These are phyloP conservation scores for Turnera subulata DNA, from an alignment of 345 rosid genomes.

Conservation along the genomic window DNA sequence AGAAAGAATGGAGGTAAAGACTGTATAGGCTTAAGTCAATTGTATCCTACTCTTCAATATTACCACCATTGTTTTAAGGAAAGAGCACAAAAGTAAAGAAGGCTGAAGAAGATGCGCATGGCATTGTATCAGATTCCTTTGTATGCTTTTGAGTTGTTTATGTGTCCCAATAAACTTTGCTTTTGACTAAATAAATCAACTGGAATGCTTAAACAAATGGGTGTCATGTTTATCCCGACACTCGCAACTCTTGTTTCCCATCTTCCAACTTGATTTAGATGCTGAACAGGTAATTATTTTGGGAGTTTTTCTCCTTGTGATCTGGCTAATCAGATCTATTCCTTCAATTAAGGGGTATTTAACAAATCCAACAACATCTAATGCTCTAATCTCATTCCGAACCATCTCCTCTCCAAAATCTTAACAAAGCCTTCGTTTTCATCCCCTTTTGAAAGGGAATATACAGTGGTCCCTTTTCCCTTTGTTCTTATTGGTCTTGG, in stretches of 20 bases:
- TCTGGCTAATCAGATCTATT: background rate
- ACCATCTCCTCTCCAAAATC: constrained; percentile 5
- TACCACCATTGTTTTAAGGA: too few relatives aligned
- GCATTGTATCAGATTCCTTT: constrained; percentile 33
- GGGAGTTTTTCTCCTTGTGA: too few relatives aligned
- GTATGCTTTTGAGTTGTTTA: constrained; percentile 40
- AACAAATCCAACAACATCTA: constrained; percentile 28
- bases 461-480: constrained; percentile 18
- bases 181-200: constrained; percentile 3
- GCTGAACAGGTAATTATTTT: too few relatives aligned
- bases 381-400: constrained; percentile 5
- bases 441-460: constrained; percentile 15
- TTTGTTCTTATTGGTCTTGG: background rate
- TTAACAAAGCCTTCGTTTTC: constrained; percentile 10
- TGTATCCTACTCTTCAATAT: too few relatives aligned
- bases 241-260: constrained; percentile 41
- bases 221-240: constrained; percentile 59
- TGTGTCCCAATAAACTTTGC: constrained; percentile 7
- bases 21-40: constrained; percentile 13
- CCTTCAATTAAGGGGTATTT: constrained; percentile 18
- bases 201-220: constrained; percentile 8
- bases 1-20: constrained; percentile 17
- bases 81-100: too few relatives aligned
- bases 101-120: constrained; percentile 35
- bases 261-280: constrained; percentile 35